phyloP scores from a whole-genome alignment of 225 moss, liverwort and hornwort species.

The Sphagnum tenellum region DNA sequence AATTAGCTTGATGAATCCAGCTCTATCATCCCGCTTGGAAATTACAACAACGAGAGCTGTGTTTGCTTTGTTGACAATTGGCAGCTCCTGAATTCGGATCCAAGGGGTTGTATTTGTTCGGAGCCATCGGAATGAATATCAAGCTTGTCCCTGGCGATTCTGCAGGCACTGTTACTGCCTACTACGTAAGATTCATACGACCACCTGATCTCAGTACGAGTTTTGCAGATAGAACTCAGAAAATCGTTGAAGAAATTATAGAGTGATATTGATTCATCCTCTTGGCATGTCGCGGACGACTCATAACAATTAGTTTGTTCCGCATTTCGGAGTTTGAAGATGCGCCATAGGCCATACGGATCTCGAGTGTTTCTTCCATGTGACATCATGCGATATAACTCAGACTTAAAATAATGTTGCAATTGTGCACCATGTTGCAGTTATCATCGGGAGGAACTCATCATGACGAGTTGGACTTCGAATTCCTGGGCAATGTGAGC shows the following conservation, averaged over 20 bases:
- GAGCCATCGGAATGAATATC: slow-evolving; percentile 46
- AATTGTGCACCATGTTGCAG: slow-evolving; percentile 13
- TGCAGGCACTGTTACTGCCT: slow-evolving; percentile 51
- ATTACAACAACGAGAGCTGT: not conserved
- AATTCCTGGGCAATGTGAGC: slow-evolving; percentile 45
- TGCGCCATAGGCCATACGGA: not conserved
- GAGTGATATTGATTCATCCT: too few relatives aligned
- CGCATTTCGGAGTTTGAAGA: too few relatives aligned
- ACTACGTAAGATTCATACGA: slow-evolving; percentile 27
- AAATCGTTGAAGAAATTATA: too few relatives aligned
- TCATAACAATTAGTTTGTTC: too few relatives aligned
- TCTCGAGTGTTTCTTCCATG: not conserved
- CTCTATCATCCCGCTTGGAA: not conserved
- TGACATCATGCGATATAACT: not conserved
- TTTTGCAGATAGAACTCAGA: too few relatives aligned
- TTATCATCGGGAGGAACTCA: slow-evolving; percentile 30
- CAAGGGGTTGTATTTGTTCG: slow-evolving; percentile 27
- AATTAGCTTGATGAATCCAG: not conserved
- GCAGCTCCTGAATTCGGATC: slow-evolving; percentile 54
- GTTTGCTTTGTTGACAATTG: not conserved
- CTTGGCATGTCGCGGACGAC: too few relatives aligned
- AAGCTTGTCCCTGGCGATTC: slow-evolving; percentile 38
- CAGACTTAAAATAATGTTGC: too few relatives aligned
- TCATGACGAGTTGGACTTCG: slow-evolving; percentile 63
- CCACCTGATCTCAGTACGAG: too few relatives aligned